Percentiles rank a stretch among this genome's conserved stretches.
phyloP scores from a whole-genome alignment of 1,284 basidiomycete species.

The Gymnopus androsaceus region DNA sequence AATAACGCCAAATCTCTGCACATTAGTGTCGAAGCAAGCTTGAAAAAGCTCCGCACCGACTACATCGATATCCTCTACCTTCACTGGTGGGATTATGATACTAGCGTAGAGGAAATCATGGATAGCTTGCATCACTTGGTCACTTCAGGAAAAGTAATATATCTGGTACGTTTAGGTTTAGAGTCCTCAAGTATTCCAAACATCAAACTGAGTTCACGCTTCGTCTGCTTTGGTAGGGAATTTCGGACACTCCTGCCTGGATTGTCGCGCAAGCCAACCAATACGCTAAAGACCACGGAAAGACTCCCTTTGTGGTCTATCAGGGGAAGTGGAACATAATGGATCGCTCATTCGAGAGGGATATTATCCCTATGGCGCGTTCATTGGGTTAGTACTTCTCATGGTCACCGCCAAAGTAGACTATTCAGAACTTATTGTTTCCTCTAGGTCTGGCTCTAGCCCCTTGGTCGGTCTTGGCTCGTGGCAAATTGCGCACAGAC shows the following conservation, averaged over 20 bases:
- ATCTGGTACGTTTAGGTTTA: constrained; percentile 38
- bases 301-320: constrained; percentile 54
- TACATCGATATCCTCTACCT: constrained; percentile 59
- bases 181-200: background rate
- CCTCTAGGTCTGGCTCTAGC: constrained; percentile 36
- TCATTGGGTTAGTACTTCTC: too few species aligned
- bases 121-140: constrained; percentile 47
- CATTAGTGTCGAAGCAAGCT: constrained; percentile 44
- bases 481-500: constrained; percentile 38
- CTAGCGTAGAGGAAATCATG: constrained; percentile 60
- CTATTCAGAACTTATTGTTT: background rate
- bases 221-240: constrained; percentile 9
- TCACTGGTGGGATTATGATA: constrained; percentile 59
- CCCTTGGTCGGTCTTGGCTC: constrained; percentile 44
- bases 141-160: constrained; percentile 48
- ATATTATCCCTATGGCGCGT: constrained; percentile 16
- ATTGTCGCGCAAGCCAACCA: constrained; percentile 50
- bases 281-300: constrained; percentile 47
- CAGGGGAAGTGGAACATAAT: constrained; percentile 48
- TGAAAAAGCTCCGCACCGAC: constrained; percentile 57
- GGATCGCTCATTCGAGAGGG: constrained; percentile 37
- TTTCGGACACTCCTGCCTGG: constrained; percentile 50
- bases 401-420: too few species aligned
- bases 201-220: constrained; percentile 26
- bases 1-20: constrained; percentile 50